phyloP scores from a whole-genome alignment of 1,284 basidiomycete genomes.

The Serendipita sp. region DNA sequence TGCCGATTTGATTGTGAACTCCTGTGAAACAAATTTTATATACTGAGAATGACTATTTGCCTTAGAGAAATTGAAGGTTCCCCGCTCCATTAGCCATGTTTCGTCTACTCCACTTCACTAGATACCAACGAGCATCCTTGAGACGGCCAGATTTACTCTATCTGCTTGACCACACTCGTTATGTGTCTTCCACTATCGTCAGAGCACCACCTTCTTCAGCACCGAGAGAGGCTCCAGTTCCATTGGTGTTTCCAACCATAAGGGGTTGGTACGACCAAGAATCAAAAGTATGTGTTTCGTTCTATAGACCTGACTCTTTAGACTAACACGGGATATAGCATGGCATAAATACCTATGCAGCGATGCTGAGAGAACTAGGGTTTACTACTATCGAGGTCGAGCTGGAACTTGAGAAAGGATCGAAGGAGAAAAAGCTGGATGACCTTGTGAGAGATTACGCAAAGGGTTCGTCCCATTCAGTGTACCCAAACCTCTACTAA shows the following conservation, averaged over 20 bases:
- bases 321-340: background rate
- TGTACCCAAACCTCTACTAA: background rate
- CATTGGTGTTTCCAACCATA: background rate
- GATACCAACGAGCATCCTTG: no score
- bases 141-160: no score
- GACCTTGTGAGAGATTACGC: background rate
- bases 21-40: background rate
- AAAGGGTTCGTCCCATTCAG: background rate
- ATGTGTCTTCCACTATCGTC: background rate
- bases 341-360: background rate
- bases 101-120: no score
- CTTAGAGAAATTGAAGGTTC: no score
- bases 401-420: background rate
- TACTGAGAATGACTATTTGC: no score
- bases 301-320: background rate
- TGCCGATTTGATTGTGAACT: background rate
- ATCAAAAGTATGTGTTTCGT: background rate
- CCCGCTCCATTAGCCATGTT: no score
- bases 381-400: slow-evolving; percentile 3
- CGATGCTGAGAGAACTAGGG: background rate
- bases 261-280: background rate
- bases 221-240: background rate
- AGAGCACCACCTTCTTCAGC: background rate
- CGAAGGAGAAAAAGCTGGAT: background rate
- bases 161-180: background rate